Conservation (phyloP, 1,284 basidiomycete genomes). For the Marasmius fiardii region DNA sequence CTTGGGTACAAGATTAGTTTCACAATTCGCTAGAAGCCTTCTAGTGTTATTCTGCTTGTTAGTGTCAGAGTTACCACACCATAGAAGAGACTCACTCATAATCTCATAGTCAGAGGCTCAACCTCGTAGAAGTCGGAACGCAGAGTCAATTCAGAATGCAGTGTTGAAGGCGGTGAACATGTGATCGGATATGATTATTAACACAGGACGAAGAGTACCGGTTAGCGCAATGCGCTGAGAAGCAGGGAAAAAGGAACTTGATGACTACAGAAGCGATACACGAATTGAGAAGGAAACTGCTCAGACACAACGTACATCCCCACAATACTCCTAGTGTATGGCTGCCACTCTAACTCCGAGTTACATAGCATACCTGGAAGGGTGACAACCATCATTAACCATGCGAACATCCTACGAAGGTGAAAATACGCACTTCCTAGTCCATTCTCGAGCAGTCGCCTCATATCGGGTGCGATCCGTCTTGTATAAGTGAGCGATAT, state of each 20-base stretch:
- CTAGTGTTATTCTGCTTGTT: no score
- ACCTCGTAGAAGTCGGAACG: not conserved
- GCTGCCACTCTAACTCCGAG: not conserved
- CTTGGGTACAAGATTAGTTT: no score
- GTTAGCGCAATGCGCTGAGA: not conserved
- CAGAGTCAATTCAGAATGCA: not conserved
- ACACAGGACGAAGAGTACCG: not conserved
- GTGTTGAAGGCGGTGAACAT: not conserved
- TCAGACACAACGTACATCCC: conserved; percentile 2
- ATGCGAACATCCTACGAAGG: not conserved
- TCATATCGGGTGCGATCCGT: conserved; percentile 92
- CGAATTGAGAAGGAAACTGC: conserved; percentile 2
- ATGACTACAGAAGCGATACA: conserved; percentile 1
- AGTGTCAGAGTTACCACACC: no score
- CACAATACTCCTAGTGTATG: not conserved
- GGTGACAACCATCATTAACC: conserved; percentile 23
- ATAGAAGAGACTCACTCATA: no score
- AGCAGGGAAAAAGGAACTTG: no score
- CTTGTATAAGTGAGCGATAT: conserved; percentile 92
- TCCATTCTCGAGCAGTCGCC: conserved; percentile 95
- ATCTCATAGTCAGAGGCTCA: no score
- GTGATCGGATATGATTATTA: not conserved
- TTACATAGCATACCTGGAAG: conserved; percentile 57
- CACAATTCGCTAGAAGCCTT: no score
- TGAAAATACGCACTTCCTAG: conserved; percentile 77